Percentiles rank a stretch among this genome's conserved stretches.
Evolutionary conservation across 306 rosid genomes (phyloP).

Genomic region (Morella rubra): DNA sequence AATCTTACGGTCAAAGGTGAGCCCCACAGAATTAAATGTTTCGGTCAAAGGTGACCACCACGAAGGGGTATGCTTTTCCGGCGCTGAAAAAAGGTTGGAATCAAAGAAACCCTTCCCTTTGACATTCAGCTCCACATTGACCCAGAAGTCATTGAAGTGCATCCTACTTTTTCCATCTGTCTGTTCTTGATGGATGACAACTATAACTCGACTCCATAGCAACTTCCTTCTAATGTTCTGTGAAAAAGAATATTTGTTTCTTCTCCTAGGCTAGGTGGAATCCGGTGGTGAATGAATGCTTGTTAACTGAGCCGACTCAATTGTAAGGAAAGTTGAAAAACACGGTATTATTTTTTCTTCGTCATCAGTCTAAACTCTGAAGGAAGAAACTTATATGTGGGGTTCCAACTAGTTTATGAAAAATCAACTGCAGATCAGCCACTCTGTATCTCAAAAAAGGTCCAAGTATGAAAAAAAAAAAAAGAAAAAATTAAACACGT

Average conservation of each 20-base stretch:
- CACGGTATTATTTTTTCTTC: background rate
- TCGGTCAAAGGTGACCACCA: too few relatives aligned
- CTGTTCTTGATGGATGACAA: too few relatives aligned
- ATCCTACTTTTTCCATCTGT: too few relatives aligned
- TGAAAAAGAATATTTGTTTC: background rate
- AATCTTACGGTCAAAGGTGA: too few relatives aligned
- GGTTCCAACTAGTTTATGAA: background rate
- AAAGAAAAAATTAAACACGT: slow-evolving; percentile 3
- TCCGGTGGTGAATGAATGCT: background rate
- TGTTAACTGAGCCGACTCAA: background rate
- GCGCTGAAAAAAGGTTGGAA: too few relatives aligned
- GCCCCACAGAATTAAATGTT: too few relatives aligned
- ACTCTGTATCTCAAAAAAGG: background rate
- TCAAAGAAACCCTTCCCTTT: too few relatives aligned
- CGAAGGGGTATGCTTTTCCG: too few relatives aligned
- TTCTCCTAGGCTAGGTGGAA: background rate
- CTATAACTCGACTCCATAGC: too few relatives aligned
- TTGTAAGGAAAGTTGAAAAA: background rate
- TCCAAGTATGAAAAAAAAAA: background rate
- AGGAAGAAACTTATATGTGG: background rate
- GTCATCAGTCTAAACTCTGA: background rate
- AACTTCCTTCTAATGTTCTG: too few relatives aligned
- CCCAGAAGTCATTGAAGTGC: too few relatives aligned
- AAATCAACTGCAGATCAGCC: background rate
- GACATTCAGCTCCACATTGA: too few relatives aligned